Evolutionary conservation across 352 stramenopile species (phyloP).

Genomic region (Phytophthora pistaciae): DNA sequence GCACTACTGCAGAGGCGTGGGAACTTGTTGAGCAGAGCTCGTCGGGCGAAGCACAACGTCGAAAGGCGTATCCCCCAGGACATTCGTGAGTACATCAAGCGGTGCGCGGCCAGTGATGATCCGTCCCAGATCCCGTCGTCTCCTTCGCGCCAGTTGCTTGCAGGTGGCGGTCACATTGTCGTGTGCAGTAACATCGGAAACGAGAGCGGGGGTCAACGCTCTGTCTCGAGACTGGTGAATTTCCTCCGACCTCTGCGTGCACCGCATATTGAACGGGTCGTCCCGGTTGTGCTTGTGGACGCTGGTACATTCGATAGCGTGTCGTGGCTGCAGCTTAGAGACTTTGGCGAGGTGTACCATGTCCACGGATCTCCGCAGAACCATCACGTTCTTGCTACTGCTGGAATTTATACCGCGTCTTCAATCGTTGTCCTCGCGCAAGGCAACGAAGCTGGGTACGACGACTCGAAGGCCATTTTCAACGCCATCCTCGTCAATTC

Average conservation of each 20-base stretch:
- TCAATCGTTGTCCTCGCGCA: slow-evolving; percentile 86
- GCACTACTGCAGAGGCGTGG: slow-evolving; percentile 41
- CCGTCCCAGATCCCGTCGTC: slow-evolving; percentile 46
- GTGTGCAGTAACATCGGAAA: slow-evolving; percentile 83
- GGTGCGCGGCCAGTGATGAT: slow-evolving; percentile 39
- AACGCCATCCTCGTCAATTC: slow-evolving; percentile 87
- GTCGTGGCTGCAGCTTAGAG: slow-evolving; percentile 71
- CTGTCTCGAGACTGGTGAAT: slow-evolving; percentile 73
- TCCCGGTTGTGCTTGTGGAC: slow-evolving; percentile 84
- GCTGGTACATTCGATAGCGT: slow-evolving; percentile 68
- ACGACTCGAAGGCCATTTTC: slow-evolving; percentile 90
- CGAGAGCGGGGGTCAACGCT: slow-evolving; percentile 65
- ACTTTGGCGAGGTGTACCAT: slow-evolving; percentile 85
- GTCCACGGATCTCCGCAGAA: slow-evolving; percentile 80
- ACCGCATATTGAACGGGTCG: slow-evolving; percentile 68
- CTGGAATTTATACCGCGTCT: slow-evolving; percentile 84
- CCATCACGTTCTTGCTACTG: slow-evolving; percentile 72
- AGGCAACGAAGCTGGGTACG: slow-evolving; percentile 72
- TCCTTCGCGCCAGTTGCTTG: slow-evolving; percentile 53
- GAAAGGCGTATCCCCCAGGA: slow-evolving; percentile 68
- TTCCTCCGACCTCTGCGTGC: slow-evolving; percentile 81
- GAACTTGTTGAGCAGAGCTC: slow-evolving; percentile 63
- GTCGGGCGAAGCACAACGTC: slow-evolving; percentile 75
- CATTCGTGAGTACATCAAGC: slow-evolving; percentile 70
- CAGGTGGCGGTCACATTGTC: slow-evolving; percentile 75